A percentile compares a stretch with the other conserved stretches of the same genome.
phyloP scores from a whole-genome alignment of 1,139 yeast genomes.

The Yamadazyma blattariae region DNA sequence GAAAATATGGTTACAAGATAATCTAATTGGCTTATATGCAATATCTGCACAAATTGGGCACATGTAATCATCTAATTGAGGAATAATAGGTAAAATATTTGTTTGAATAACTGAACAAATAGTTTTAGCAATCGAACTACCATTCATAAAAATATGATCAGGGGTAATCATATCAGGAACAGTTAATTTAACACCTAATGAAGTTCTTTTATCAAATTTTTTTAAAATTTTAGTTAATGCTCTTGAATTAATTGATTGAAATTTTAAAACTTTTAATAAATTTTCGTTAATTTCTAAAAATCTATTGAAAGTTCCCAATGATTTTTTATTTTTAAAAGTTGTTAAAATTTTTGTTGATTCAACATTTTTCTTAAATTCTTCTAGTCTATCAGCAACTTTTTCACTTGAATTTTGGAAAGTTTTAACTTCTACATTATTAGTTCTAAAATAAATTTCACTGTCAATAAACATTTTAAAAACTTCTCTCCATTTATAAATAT shows the following conservation, averaged over 20 bases:
- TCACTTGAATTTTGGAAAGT: slow-evolving; percentile 39
- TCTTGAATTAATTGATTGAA: slow-evolving; percentile 58
- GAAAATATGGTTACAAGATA: slow-evolving; percentile 63
- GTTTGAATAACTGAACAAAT: slow-evolving; percentile 56
- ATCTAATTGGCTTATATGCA: slow-evolving; percentile 67
- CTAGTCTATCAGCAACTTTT: slow-evolving; percentile 39
- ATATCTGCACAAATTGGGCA: slow-evolving; percentile 72
- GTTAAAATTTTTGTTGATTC: slow-evolving; percentile 37
- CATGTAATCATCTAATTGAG: slow-evolving; percentile 71
- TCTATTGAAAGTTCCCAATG: slow-evolving; percentile 44
- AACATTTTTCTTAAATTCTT: slow-evolving; percentile 43
- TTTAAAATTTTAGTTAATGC: slow-evolving; percentile 69
- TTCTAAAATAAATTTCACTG: slow-evolving; percentile 61
- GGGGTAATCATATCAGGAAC: slow-evolving; percentile 47
- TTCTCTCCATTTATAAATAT: slow-evolving; percentile 70
- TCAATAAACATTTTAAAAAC: slow-evolving; percentile 64
- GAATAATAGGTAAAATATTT: slow-evolving; percentile 54
- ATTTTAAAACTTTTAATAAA: slow-evolving; percentile 55
- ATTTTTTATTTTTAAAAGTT: slow-evolving; percentile 48
- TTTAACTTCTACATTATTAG: slow-evolving; percentile 41
- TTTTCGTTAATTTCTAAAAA: slow-evolving; percentile 55
- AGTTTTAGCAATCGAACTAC: slow-evolving; percentile 51
- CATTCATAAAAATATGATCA: slow-evolving; percentile 45
- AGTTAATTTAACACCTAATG: slow-evolving; percentile 45
- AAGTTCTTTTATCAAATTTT: slow-evolving; percentile 72